Base-by-base conservation (phyloP, 164 flowering plant genomes). In the Amborella trichopoda region DNA sequence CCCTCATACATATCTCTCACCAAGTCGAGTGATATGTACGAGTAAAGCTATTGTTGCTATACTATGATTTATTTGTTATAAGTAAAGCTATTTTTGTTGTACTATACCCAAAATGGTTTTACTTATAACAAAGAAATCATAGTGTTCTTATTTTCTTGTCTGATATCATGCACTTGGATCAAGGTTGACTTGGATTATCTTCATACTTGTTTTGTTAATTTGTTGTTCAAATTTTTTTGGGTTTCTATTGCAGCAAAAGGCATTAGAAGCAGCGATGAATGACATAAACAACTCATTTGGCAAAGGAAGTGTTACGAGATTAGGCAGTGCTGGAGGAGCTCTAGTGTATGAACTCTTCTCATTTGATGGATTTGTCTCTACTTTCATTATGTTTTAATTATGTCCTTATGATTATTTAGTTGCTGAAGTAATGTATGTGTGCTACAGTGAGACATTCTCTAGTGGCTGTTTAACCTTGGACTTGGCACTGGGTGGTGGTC, bases 301-400 rank as follows among this genome's bases (percentile, higher is more conserved):
- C 21, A 91, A 83, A 63, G 99, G 99, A 65, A 91, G 96, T 52
- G 96, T 91, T 36, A 91, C 96, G 25, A 80, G 99, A 72, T 68
- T 91, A 57, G 99, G 99, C 47, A 91, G 99, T 73, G 88, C 88
- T 40, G 99, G 99, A 49, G 99, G 96, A 60, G 96, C 99, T 50
- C 64, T 87, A 11, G 99, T 91, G 99, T 91, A 76, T 24, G 93
- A 53, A 41, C 12, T 50, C 51, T 47, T n/a, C n/a, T n/a, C n/a
- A n/a, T n/a, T n/a, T n/a, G n/a, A n/a, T n/a, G n/a, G n/a, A n/a
- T n/a, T n/a, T n/a, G n/a, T n/a, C n/a, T n/a, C n/a, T n/a, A n/a
- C n/a, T n/a, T n/a, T n/a, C n/a, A n/a, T n/a, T n/a, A n/a, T n/a
- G n/a, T n/a, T n/a, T n/a, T n/a, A n/a, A n/a, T n/a, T n/a, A n/a